A percentile compares a stretch with the other conserved stretches of the same genome.
These are phyloP conservation scores for Psidium guajava DNA, from an alignment of 345 rosid genomes.

Conservation along the genomic window DNA sequence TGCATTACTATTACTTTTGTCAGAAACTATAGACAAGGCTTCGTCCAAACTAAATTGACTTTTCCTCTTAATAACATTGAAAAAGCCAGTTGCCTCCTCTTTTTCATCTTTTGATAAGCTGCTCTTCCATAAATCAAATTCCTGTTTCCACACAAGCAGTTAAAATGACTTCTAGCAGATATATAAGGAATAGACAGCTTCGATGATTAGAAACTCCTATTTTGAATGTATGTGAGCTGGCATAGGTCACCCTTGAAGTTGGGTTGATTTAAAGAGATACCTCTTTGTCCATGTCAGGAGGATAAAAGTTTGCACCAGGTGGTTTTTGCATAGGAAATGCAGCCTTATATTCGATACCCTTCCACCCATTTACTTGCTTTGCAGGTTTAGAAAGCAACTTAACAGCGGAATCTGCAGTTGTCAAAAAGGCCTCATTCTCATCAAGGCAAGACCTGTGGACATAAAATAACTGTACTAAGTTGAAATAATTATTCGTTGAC, in stretches of 20 bases:
- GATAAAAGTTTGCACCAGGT: conserved; percentile 88
- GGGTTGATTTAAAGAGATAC: conserved; percentile 20
- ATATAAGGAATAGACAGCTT: background rate
- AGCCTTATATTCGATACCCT: conserved; percentile 76
- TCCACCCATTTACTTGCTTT: conserved; percentile 64
- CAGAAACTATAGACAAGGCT: conserved; percentile 15
- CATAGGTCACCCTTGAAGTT: background rate
- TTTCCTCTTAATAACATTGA: conserved; percentile 63
- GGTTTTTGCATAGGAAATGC: conserved; percentile 80
- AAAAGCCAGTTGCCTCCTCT: conserved; percentile 58
- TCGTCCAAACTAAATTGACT: conserved; percentile 39
- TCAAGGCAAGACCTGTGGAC: conserved; percentile 81
- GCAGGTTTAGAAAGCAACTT: conserved; percentile 64
- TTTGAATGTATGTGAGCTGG: background rate
- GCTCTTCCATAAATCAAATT: conserved; percentile 60
- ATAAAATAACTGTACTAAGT: background rate
- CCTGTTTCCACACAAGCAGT: conserved; percentile 27
- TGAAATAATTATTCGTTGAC: background rate
- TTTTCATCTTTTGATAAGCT: conserved; percentile 44
- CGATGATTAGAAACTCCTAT: background rate
- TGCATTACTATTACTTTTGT: conserved; percentile 13
- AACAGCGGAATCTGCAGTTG: conserved; percentile 81
- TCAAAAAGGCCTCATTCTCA: conserved; percentile 75
- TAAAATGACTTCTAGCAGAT: conserved; percentile 4
- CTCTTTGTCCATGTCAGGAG: conserved; percentile 92